Conservation (phyloP, 306 rosid genomes). For the Phaseolus lunatus region DNA sequence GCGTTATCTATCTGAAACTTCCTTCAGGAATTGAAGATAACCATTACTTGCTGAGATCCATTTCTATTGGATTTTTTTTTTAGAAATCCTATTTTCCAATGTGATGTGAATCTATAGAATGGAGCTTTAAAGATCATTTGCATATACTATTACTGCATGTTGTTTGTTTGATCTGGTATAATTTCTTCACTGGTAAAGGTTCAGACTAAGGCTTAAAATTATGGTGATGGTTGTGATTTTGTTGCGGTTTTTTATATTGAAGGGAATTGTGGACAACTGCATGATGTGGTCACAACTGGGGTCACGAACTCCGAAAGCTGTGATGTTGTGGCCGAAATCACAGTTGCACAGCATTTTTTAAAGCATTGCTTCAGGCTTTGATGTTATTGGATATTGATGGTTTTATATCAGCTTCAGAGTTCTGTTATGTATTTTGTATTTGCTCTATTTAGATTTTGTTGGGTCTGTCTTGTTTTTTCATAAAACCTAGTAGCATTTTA, state of each 20-base stretch:
- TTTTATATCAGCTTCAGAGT: background rate
- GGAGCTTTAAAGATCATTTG: background rate
- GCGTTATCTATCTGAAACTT: conserved; percentile 70
- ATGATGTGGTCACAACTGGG: background rate
- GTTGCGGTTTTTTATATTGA: background rate
- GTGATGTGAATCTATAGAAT: background rate
- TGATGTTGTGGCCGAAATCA: background rate
- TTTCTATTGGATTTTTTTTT: background rate
- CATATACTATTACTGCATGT: background rate
- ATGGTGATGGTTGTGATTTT: background rate
- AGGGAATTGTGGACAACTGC: background rate
- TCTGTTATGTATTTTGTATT: background rate
- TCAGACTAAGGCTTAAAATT: background rate
- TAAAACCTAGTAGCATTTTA: background rate
- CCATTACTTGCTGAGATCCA: conserved; percentile 46
- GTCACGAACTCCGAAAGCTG: no score
- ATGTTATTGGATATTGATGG: background rate
- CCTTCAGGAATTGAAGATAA: conserved; percentile 49
- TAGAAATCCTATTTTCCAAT: background rate
- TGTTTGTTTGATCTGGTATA: background rate
- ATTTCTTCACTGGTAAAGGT: background rate
- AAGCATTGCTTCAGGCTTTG: background rate
- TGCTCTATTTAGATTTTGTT: background rate
- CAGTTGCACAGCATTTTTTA: background rate
- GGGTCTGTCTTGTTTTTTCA: background rate